phyloP scores from a whole-genome alignment of 2,329 filamentous ascomycete species.

The Trichoderma citrinoviride region DNA sequence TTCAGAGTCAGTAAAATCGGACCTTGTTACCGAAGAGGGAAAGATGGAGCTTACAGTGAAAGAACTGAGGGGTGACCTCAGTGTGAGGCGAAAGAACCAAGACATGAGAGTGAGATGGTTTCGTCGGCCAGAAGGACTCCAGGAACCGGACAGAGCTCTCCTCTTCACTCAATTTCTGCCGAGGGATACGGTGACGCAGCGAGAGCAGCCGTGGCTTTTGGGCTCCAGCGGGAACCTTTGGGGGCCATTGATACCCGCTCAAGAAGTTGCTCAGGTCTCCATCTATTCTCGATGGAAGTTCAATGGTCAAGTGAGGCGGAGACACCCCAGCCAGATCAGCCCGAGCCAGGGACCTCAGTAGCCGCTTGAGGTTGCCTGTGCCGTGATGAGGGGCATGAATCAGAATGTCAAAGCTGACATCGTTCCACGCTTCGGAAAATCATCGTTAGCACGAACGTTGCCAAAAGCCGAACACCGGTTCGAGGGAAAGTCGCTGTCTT shows the following conservation, averaged over 20 bases:
- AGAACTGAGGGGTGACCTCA: constrained; percentile 78
- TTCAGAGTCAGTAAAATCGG: not conserved
- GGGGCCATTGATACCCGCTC: constrained; percentile 65
- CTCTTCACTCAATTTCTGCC: constrained; percentile 58
- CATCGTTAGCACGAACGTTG: constrained; percentile 26
- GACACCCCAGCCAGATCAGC: constrained; percentile 73
- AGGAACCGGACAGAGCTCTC: constrained; percentile 73
- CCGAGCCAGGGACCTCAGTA: constrained; percentile 70
- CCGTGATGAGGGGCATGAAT: constrained; percentile 71
- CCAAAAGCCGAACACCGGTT: not conserved
- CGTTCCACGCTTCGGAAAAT: constrained; percentile 65
- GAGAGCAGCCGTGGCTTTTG: constrained; percentile 57
- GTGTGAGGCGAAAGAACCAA: constrained; percentile 80
- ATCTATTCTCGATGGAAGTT: constrained; percentile 73
- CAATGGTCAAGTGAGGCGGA: constrained; percentile 75
- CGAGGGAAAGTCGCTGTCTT: constrained; percentile 23
- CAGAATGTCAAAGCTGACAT: constrained; percentile 74
- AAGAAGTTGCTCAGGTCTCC: constrained; percentile 61
- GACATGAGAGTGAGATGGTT: constrained; percentile 65
- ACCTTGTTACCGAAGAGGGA: not conserved
- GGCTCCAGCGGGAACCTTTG: constrained; percentile 38
- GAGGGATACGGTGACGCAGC: constrained; percentile 70
- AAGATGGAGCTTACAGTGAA: constrained; percentile 59
- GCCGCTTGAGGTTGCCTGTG: constrained; percentile 70
- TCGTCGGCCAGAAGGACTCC: constrained; percentile 81